phyloP scores from a whole-genome alignment of 2,329 filamentous ascomycete species.

The Penicillium sp. region DNA sequence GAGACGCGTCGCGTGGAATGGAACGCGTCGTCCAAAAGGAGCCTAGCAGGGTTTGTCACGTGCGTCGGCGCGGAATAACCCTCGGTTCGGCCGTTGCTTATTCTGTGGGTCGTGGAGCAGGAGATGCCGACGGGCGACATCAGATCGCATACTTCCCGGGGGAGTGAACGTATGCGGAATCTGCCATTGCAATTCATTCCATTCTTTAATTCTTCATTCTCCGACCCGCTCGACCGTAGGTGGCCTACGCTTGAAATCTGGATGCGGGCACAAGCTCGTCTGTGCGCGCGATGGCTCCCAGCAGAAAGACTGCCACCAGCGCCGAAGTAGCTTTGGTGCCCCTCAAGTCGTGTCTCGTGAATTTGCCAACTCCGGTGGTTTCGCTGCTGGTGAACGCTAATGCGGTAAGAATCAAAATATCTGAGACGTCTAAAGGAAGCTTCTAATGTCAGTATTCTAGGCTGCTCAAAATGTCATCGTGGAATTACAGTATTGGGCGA shows the following conservation, averaged over 20 bases:
- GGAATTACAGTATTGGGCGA: conserved; percentile 73
- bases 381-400: conserved; percentile 84
- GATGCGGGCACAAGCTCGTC: not conserved
- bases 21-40: conserved; percentile 19
- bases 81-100: conserved; percentile 9
- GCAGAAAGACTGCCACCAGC: conserved; percentile 55
- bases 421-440: not conserved
- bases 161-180: conserved; percentile 1
- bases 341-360: conserved; percentile 91
- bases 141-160: conserved; percentile 1
- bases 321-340: conserved; percentile 83
- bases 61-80: conserved; percentile 16
- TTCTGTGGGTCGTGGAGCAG: conserved; percentile 7
- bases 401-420: conserved; percentile 58
- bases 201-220: not conserved
- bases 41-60: not conserved
- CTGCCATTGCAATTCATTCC: not conserved
- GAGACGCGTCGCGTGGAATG: conserved; percentile 26
- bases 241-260: not conserved
- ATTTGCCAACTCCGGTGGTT: conserved; percentile 80
- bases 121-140: conserved; percentile 6
- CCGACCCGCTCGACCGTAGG: not conserved
- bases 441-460: conserved; percentile 44
- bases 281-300: conserved; percentile 38
- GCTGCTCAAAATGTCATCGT: conserved; percentile 94